phyloP scores from a whole-genome alignment of 805 yeast species.

The Barnettozyma botsteinii region DNA sequence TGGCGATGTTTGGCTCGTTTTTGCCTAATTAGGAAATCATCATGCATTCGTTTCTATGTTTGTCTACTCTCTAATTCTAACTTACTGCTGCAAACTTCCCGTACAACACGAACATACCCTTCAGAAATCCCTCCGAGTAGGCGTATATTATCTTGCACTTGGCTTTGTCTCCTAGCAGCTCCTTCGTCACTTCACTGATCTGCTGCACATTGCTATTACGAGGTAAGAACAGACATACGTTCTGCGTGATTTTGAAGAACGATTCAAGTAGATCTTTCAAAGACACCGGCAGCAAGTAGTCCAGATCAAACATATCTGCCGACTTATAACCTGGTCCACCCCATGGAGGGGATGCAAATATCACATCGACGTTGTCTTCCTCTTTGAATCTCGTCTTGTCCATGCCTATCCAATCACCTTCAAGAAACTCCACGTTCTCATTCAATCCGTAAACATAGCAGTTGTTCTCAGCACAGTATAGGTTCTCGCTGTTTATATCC shows the following conservation, averaged over 20 bases:
- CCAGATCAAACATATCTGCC: conserved; percentile 39
- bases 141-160: conserved; percentile 42
- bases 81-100: conserved; percentile 6
- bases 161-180: conserved; percentile 39
- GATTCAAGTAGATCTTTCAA: conserved; percentile 40
- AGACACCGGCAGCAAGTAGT: conserved; percentile 41
- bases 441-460: conserved; percentile 55
- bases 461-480: conserved; percentile 64
- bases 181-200: conserved; percentile 40
- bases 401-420: conserved; percentile 39
- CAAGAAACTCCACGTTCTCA: conserved; percentile 42
- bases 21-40: not conserved
- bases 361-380: conserved; percentile 37
- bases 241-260: conserved; percentile 35
- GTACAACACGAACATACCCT: conserved; percentile 42
- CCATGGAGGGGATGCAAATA: conserved; percentile 85
- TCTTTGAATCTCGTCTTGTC: not conserved
- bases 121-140: conserved; percentile 35
- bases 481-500: conserved; percentile 53
- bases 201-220: conserved; percentile 51
- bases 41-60: no score
- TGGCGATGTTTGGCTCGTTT: not conserved
- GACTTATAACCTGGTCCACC: conserved; percentile 64
- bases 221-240: conserved; percentile 60
- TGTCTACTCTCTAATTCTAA: no score